Evolutionary conservation across 352 stramenopile species (phyloP), one percentile per base, ranked within the genome.

Genomic region (Phytophthora pistaciae): DNA sequence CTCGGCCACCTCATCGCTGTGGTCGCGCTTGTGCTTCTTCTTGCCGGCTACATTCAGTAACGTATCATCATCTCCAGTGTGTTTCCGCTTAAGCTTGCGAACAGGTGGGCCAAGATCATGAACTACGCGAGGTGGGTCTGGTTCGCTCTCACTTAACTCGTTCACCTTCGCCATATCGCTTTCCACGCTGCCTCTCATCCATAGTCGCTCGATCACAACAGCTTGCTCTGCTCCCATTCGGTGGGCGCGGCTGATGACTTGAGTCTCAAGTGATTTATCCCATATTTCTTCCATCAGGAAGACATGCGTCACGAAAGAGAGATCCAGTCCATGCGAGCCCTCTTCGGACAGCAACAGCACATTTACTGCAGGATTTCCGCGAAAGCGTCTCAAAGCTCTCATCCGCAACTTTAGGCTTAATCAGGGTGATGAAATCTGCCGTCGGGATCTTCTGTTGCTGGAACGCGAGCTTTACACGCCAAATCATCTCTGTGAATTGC

Each of bases 301-400:
- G n/a, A 99, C 98, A 77, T 99, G 95, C 21, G 96, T 99, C 14
- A 99, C 94, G 77, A 99, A 99, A 62, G 91, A 98, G 16, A 99
- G 74, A 63, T 99, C 95, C 44, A 99, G 84, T 16, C 97, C 97
- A 61, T 98, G 90, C 14, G 87, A 96, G 1, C 97, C 98, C 59
- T 98, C 89, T 50, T 98, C 96, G 0, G 84, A 92, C 33, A 99
- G 74, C 21, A 99, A 74, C 31, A 99, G 86, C 21, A 98, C 87
- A 48, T 96, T 97, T 21, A 90, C 72, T 46, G 83, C 74, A 49
- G 81, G 71, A 70, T 92, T 68, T 20, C 75, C 61, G 25, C 72
- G 68, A 42, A 94, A 94, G 31, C 59, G 56, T 3, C 74, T 59
- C 10, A 94, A 70, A 23, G 80, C 52, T 27, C 79, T 46, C 74